phyloP scores from a whole-genome alignment of 768 basidiomycete species.

The Russula compacta region DNA sequence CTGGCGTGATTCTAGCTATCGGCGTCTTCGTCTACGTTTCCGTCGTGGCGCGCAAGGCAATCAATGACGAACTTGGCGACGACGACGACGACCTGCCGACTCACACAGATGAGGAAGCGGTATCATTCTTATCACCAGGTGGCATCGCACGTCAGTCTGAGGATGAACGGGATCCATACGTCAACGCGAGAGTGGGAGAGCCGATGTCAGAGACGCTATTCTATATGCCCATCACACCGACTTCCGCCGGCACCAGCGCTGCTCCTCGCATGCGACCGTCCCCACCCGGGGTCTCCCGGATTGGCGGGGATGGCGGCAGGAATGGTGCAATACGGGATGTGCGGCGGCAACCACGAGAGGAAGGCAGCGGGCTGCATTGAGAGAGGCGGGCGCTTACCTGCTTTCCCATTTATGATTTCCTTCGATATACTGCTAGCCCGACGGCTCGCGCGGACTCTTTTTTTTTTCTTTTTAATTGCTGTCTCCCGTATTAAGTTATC shows the following conservation, averaged over 20 bases:
- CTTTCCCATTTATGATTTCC: slow-evolving; percentile 1
- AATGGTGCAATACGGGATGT: slow-evolving; percentile 6
- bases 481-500: slow-evolving; percentile 2
- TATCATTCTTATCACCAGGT: slow-evolving; percentile 16
- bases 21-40: slow-evolving; percentile 74
- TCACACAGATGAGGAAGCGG: slow-evolving; percentile 20
- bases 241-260: slow-evolving; percentile 8
- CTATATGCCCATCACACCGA: slow-evolving; percentile 4
- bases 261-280: slow-evolving; percentile 4
- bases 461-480: not conserved
- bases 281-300: slow-evolving; percentile 1
- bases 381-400: not conserved
- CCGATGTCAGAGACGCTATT: slow-evolving; percentile 17
- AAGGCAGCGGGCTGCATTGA: slow-evolving; percentile 5
- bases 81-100: slow-evolving; percentile 30
- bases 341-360: slow-evolving; percentile 6
- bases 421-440: slow-evolving; percentile 11
- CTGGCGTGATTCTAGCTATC: slow-evolving; percentile 62
- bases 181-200: not conserved
- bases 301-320: slow-evolving; percentile 4
- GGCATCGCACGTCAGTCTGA: slow-evolving; percentile 12
- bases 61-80: slow-evolving; percentile 46
- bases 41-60: slow-evolving; percentile 61
- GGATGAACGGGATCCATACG: slow-evolving; percentile 10
- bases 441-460: slow-evolving; percentile 2